Conservation (phyloP, 2,329 filamentous ascomycete genomes). For the Microcyclospora pomicola region DNA sequence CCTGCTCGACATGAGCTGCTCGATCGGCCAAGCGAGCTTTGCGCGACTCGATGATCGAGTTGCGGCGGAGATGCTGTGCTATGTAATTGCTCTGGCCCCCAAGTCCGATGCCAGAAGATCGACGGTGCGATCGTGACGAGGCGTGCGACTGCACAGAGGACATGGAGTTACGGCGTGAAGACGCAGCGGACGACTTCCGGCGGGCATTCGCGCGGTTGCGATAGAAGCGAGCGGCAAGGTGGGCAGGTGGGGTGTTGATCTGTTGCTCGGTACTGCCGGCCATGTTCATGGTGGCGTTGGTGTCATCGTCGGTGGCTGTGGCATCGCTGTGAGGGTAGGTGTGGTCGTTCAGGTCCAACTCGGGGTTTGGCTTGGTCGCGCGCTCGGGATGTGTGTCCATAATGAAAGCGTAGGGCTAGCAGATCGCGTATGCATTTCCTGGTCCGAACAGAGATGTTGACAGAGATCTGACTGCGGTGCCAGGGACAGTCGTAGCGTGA, state of each 20-base stretch:
- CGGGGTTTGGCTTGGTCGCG: no score
- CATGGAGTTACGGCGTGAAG: conserved; percentile 66
- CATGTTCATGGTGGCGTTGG: no score
- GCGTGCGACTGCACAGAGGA: conserved; percentile 61
- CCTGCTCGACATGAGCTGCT: conserved; percentile 71
- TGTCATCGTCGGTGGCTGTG: no score
- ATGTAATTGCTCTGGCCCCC: conserved; percentile 57
- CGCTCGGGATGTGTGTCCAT: no score
- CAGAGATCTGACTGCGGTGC: no score
- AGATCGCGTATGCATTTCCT: conserved; percentile 28
- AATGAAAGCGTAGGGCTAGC: conserved; percentile 25
- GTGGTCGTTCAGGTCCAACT: no score
- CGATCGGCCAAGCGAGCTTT: conserved; percentile 67
- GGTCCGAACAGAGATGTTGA: no score
- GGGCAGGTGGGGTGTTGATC: conserved; percentile 55
- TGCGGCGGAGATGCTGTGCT: conserved; percentile 64
- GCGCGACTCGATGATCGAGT: conserved; percentile 67
- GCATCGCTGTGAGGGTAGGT: no score
- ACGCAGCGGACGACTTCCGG: conserved; percentile 62
- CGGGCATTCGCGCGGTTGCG: conserved; percentile 43
- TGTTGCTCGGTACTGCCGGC: conserved; percentile 1
- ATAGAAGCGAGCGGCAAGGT: conserved; percentile 67
- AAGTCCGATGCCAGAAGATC: conserved; percentile 19
- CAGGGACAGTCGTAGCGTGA: no score
- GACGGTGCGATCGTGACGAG: conserved; percentile 42